Evolutionary conservation across 2,329 filamentous ascomycete species (phyloP), one percentile per base, ranked within the genome.

Genomic region (Aspergillus tanneri): DNA sequence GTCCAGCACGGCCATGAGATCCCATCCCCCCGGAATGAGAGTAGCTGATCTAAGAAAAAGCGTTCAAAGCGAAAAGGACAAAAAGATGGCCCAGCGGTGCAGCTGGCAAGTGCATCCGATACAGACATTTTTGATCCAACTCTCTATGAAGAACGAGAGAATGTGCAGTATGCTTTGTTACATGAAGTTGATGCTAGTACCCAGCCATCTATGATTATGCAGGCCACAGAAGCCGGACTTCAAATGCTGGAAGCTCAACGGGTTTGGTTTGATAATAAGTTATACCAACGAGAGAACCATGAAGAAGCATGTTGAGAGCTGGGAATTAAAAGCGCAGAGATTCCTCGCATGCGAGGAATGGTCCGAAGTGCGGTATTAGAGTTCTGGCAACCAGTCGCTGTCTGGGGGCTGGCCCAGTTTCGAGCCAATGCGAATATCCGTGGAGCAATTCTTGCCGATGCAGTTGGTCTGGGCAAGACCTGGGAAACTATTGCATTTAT

Each of bases 1-100:
- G 58, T 85, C 78, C 41, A 85, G 61, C 2, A 83, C 80, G 7
- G 79, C 79, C 58, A 74, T 75, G 2, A 71, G 64, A 57, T 86
- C 79, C 9, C 69, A n/a, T n/a, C n/a, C n/a, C n/a, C n/a, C n/a
- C n/a, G n/a, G n/a, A n/a, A n/a, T n/a, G n/a, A n/a, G n/a, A n/a
- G n/a, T n/a, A n/a, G n/a, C n/a, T n/a, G n/a, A n/a, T n/a, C n/a
- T n/a, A n/a, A n/a, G n/a, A n/a, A n/a, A n/a, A n/a, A n/a, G n/a
- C n/a, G n/a, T n/a, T n/a, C n/a, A n/a, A 28, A 28, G n/a, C 8
- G n/a, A n/a, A 8, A 8, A 8, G n/a, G n/a, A n/a, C 8, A 28
- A 28, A 28, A 28, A 28, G 7, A 28, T 28, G 8, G 25, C 25
- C 8, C 25, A 8, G 7, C 12, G 7, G 25, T n/a, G n/a, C n/a